Percentiles rank a stretch among this genome's conserved stretches.
Conservation (phyloP, 768 basidiomycete species). For the Hericium alpestre region DNA sequence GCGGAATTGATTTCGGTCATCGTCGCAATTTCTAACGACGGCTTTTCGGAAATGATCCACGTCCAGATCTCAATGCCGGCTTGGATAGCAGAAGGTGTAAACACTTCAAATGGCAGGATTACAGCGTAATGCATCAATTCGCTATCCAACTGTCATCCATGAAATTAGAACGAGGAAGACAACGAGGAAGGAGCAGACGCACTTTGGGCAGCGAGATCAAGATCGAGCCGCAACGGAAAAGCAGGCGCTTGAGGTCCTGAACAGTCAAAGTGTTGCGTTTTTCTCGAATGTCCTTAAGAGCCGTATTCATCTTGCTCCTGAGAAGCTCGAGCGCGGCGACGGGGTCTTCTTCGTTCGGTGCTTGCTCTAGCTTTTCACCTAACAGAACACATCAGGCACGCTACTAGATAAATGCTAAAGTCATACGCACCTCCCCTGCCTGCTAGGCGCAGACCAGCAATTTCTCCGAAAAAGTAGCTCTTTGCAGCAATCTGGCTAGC, state of each 20-base stretch:
- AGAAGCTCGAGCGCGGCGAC: conserved; percentile 54
- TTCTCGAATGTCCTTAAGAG: conserved; percentile 54
- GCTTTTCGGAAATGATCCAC: conserved; percentile 85
- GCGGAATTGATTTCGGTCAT: conserved; percentile 80
- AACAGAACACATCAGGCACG: background rate
- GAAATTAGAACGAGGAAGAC: background rate
- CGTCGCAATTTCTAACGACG: conserved; percentile 69
- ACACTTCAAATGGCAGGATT: conserved; percentile 77
- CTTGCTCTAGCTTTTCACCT: conserved; percentile 54
- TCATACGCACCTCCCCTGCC: conserved; percentile 45
- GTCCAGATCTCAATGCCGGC: conserved; percentile 93
- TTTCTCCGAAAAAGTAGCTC: conserved; percentile 83
- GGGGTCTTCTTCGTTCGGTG: conserved; percentile 50
- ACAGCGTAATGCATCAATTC: conserved; percentile 83
- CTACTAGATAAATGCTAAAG: background rate
- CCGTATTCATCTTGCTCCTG: conserved; percentile 54
- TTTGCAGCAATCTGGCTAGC: conserved; percentile 84
- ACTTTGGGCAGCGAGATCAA: conserved; percentile 64
- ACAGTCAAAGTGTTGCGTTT: conserved; percentile 69
- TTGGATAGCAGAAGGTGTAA: conserved; percentile 76
- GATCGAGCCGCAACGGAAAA: conserved; percentile 80
- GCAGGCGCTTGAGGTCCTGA: conserved; percentile 71
- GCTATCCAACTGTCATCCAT: conserved; percentile 55
- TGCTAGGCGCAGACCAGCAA: conserved; percentile 67
- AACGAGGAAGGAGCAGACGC: background rate